Conservation (phyloP, 345 rosid genomes). For the Citrus reticulata region DNA sequence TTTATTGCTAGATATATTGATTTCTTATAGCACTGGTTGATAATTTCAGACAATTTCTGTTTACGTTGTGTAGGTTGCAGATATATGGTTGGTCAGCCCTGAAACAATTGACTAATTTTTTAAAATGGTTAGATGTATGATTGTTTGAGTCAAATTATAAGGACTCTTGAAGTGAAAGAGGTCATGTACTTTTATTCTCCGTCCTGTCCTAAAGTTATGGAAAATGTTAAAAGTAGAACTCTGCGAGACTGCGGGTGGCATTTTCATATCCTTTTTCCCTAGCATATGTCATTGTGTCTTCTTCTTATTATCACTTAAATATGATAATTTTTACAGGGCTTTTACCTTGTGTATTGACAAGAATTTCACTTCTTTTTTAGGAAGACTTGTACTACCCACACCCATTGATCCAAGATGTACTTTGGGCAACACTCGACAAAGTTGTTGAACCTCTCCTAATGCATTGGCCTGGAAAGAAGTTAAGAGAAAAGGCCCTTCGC, state of each 20-base stretch:
- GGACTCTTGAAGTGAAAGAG: neutral
- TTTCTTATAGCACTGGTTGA: neutral
- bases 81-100: neutral
- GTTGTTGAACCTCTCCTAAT: constrained; percentile 67
- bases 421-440: constrained; percentile 75
- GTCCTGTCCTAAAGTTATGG: neutral
- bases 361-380: constrained; percentile 28
- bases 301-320: neutral
- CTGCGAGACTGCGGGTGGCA: neutral
- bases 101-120: neutral
- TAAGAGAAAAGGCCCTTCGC: constrained; percentile 82
- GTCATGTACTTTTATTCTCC: neutral
- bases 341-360: constrained; percentile 15
- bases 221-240: neutral
- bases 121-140: neutral
- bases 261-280: neutral
- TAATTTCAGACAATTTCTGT: neutral
- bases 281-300: neutral
- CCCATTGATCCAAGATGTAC: constrained; percentile 80
- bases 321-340: neutral
- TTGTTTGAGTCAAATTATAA: neutral
- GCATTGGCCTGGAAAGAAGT: constrained; percentile 87
- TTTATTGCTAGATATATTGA: neutral
- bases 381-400: constrained; percentile 98
- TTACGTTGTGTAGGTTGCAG: neutral